Percentiles rank a stretch among this genome's conserved stretches.
phyloP scores from a whole-genome alignment of 1,139 yeast species.

The Hyphopichia wangnamkhiaoensis region DNA sequence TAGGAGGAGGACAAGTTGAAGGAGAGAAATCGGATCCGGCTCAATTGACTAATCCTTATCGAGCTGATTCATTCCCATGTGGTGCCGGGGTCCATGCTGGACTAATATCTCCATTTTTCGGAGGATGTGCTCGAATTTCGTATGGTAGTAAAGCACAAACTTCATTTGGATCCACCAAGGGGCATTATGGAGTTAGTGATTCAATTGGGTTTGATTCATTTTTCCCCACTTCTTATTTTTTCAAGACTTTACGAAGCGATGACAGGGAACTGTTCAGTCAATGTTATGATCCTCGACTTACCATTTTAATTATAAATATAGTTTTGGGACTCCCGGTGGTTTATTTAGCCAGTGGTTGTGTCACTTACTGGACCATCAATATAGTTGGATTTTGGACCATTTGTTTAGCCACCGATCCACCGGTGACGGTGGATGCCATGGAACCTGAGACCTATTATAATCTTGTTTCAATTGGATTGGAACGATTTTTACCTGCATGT shows the following conservation, averaged over 20 bases:
- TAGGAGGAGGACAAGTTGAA: constrained; percentile 68
- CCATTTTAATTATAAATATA: constrained; percentile 58
- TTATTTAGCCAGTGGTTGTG: constrained; percentile 53
- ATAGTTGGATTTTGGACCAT: constrained; percentile 88
- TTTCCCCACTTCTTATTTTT: constrained; percentile 74
- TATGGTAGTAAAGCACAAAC: constrained; percentile 56
- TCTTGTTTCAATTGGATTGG: constrained; percentile 69
- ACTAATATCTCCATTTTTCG: constrained; percentile 64
- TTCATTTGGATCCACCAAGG: constrained; percentile 47
- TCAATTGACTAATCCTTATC: constrained; percentile 56
- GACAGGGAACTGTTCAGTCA: constrained; percentile 31
- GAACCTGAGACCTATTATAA: constrained; percentile 56
- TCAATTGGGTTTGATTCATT: constrained; percentile 68
- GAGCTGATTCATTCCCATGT: constrained; percentile 90
- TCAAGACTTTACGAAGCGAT: constrained; percentile 33
- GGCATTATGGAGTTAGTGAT: constrained; percentile 49
- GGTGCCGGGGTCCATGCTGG: constrained; percentile 93
- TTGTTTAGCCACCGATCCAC: constrained; percentile 80
- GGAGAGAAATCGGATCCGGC: constrained; percentile 2
- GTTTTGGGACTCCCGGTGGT: constrained; percentile 61
- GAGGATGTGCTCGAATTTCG: constrained; percentile 77
- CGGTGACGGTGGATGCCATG: constrained; percentile 56
- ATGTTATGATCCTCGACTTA: constrained; percentile 67
- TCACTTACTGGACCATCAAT: constrained; percentile 62
- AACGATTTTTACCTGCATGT: constrained; percentile 73